A percentile compares a stretch with the other conserved stretches of the same genome.
These are phyloP conservation scores for Phytophthora sp. DNA, from an alignment of 352 stramenopile species.

Conservation along the genomic window DNA sequence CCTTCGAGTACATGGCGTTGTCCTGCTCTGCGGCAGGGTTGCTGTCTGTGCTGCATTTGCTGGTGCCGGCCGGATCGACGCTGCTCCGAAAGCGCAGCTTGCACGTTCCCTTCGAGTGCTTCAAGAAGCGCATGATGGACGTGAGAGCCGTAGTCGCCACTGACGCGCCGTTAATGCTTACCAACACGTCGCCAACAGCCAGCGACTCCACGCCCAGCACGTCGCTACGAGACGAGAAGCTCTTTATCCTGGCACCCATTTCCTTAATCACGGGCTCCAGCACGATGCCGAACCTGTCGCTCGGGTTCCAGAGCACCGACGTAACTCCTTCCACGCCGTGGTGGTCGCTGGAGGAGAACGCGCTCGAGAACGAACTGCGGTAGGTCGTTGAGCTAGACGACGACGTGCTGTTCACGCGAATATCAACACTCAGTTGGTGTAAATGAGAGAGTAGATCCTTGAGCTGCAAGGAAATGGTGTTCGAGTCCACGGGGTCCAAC, in stretches of 20 bases:
- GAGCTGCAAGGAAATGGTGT: constrained; percentile 70
- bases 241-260: constrained; percentile 66
- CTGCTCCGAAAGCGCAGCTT: constrained; percentile 67
- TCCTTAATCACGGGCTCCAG: constrained; percentile 58
- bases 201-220: constrained; percentile 76
- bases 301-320: constrained; percentile 78
- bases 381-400: constrained; percentile 60
- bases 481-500: constrained; percentile 62
- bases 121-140: constrained; percentile 80
- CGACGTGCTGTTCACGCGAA: constrained; percentile 58
- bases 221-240: constrained; percentile 66
- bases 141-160: constrained; percentile 60
- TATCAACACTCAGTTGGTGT: constrained; percentile 72
- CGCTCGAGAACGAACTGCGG: constrained; percentile 76
- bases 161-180: constrained; percentile 78
- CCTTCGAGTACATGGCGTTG: constrained; percentile 63
- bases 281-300: constrained; percentile 74
- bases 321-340: constrained; percentile 31
- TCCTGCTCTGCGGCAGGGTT: constrained; percentile 50
- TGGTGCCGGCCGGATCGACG: constrained; percentile 9
- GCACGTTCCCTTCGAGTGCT: constrained; percentile 78
- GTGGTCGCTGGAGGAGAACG: constrained; percentile 45
- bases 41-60: constrained; percentile 36
- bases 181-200: constrained; percentile 61
- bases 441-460: constrained; percentile 75